A percentile compares a stretch with the other conserved stretches of the same genome.
Evolutionary conservation across 23 red algal genomes (phyloP).

Genomic region (Agarophyton chilense): DNA sequence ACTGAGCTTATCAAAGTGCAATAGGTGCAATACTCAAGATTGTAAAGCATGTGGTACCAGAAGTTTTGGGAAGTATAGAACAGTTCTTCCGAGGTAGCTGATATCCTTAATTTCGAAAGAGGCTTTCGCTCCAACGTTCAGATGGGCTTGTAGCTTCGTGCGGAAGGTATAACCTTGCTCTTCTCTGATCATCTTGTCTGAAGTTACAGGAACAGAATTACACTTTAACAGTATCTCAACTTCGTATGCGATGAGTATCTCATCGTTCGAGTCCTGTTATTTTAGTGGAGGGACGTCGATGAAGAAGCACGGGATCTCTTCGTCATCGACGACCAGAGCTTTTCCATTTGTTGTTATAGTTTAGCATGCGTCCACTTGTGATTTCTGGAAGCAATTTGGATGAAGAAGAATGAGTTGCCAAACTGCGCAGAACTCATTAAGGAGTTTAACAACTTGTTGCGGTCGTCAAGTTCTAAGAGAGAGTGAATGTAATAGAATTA

Average conservation of each 20-base stretch:
- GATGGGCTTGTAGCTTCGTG: not conserved
- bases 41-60: not conserved
- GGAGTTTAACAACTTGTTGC: too few relatives aligned
- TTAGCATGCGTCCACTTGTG: too few relatives aligned
- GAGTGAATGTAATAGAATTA: too few relatives aligned
- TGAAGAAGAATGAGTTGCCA: too few relatives aligned
- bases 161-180: constrained; percentile 4
- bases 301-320: not conserved
- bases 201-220: not conserved
- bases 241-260: not conserved
- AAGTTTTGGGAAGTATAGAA: not conserved
- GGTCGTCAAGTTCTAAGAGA: too few relatives aligned
- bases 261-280: not conserved
- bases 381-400: too few relatives aligned
- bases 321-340: not conserved
- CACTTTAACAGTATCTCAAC: not conserved
- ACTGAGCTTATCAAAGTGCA: too few relatives aligned
- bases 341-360: not conserved
- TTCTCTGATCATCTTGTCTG: constrained; percentile 25
- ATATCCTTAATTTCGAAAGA: not conserved
- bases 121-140: not conserved
- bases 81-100: not conserved
- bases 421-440: too few relatives aligned
- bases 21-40: not conserved
- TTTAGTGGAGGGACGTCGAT: not conserved